These are phyloP conservation scores for Neocatenulostroma microsporum DNA, from an alignment of 2,329 filamentous ascomycete species.

Conservation along the genomic window DNA sequence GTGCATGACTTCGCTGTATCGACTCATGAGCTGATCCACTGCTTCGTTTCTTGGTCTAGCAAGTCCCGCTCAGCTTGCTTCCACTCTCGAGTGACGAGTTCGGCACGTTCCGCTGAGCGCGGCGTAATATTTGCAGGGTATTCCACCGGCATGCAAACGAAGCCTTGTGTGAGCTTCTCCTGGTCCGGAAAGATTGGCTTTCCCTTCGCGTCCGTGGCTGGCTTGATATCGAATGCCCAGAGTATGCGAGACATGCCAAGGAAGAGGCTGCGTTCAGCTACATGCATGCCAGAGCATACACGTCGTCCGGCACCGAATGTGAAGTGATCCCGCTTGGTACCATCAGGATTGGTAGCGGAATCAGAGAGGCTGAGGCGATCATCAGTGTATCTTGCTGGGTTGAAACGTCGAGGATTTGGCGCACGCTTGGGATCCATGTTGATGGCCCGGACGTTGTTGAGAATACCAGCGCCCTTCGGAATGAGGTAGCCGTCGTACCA, in stretches of 20 bases:
- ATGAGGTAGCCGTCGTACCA: slow-evolving; percentile 26
- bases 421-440: slow-evolving; percentile 24
- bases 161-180: slow-evolving; percentile 27
- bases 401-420: slow-evolving; percentile 25
- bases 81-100: slow-evolving; percentile 23
- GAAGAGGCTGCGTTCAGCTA: slow-evolving; percentile 23
- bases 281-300: slow-evolving; percentile 26
- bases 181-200: slow-evolving; percentile 18
- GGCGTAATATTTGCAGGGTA: slow-evolving; percentile 23
- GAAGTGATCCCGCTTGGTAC: slow-evolving; percentile 25
- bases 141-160: slow-evolving; percentile 16
- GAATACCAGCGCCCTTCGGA: slow-evolving; percentile 21
- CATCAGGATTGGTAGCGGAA: slow-evolving; percentile 27
- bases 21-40: too few species aligned
- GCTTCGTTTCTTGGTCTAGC: slow-evolving; percentile 22
- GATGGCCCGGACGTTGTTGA: slow-evolving; percentile 17
- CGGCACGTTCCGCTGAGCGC: slow-evolving; percentile 25
- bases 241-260: slow-evolving; percentile 24
- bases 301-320: slow-evolving; percentile 28
- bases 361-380: slow-evolving; percentile 28
- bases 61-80: slow-evolving; percentile 14
- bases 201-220: slow-evolving; percentile 13
- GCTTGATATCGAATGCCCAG: slow-evolving; percentile 26
- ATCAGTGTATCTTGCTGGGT: slow-evolving; percentile 27
- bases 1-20: slow-evolving; percentile 21